These are phyloP conservation scores for Boletus coccyginus DNA, from an alignment of 768 basidiomycete species.

Conservation along the genomic window DNA sequence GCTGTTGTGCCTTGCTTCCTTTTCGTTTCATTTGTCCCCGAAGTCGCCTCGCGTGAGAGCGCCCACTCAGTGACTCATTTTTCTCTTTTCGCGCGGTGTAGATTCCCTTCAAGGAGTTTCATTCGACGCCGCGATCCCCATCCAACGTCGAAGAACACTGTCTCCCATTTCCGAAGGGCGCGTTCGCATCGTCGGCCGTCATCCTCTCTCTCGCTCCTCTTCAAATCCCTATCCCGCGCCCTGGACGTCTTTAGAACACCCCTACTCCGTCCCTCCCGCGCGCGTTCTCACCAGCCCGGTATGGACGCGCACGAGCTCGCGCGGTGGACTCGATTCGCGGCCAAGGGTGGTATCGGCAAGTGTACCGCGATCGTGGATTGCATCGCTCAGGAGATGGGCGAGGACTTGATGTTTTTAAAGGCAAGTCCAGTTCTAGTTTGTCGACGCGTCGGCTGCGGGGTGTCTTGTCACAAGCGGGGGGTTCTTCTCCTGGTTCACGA, in stretches of 20 bases:
- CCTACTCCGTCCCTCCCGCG: neutral
- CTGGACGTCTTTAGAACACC: neutral
- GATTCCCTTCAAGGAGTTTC: neutral
- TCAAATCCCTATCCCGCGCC: neutral
- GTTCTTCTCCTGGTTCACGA: neutral
- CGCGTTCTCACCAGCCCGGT: neutral
- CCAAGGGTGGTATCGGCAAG: slow-evolving; percentile 81
- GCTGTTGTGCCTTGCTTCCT: neutral
- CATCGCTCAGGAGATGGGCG: slow-evolving; percentile 62
- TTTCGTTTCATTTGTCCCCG: neutral
- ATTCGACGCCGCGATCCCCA: neutral
- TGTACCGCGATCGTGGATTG: slow-evolving; percentile 75
- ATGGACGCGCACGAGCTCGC: slow-evolving; percentile 75
- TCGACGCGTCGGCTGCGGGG: neutral
- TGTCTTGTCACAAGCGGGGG: neutral
- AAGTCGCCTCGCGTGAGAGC: neutral
- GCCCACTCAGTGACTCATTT: neutral
- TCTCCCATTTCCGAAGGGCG: neutral
- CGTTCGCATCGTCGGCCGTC: neutral
- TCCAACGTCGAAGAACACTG: neutral
- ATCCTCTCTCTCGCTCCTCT: neutral
- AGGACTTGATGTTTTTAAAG: slow-evolving; percentile 85
- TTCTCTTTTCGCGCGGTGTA: neutral
- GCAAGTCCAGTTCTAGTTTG: slow-evolving; percentile 34
- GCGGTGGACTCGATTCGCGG: slow-evolving; percentile 82